phyloP scores from a whole-genome alignment of 2,329 filamentous ascomycete genomes.

The Aspergillus caelatus region DNA sequence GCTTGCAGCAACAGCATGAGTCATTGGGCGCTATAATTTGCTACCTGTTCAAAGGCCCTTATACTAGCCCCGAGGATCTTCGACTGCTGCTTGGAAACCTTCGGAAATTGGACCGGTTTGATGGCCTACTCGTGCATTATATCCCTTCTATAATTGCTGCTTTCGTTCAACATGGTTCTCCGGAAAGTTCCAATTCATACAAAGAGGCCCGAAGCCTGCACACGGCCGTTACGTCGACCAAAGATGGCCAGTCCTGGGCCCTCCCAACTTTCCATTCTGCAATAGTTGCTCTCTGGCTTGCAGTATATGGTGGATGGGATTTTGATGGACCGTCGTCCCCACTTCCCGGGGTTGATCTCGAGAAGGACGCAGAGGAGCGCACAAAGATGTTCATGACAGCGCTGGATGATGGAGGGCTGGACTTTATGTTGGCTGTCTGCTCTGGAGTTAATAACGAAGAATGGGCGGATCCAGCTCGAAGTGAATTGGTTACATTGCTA shows the following conservation, averaged over 20 bases:
- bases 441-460: conserved; percentile 78
- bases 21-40: conserved; percentile 78
- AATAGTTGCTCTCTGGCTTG: conserved; percentile 81
- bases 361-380: conserved; percentile 68
- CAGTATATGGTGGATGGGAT: conserved; percentile 90
- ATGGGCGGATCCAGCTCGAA: conserved; percentile 85
- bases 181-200: conserved; percentile 69
- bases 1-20: conserved; percentile 87
- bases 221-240: conserved; percentile 64
- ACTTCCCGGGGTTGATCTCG: conserved; percentile 64
- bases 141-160: conserved; percentile 77
- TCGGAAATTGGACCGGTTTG: conserved; percentile 74
- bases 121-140: conserved; percentile 75
- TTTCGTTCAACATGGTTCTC: conserved; percentile 76
- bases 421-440: conserved; percentile 84
- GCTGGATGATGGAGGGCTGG: conserved; percentile 85
- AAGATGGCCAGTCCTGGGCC: conserved; percentile 71
- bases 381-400: conserved; percentile 74
- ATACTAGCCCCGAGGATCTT: conserved; percentile 73
- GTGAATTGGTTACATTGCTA: conserved; percentile 78
- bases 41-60: conserved; percentile 75
- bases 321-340: conserved; percentile 67
- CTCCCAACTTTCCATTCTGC: conserved; percentile 77
- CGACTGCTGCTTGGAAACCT: conserved; percentile 68
- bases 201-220: conserved; percentile 72